Evolutionary conservation across 805 yeast species (phyloP), one percentile per base, ranked within the genome.

Genomic region (Allodekkera sacchari): DNA sequence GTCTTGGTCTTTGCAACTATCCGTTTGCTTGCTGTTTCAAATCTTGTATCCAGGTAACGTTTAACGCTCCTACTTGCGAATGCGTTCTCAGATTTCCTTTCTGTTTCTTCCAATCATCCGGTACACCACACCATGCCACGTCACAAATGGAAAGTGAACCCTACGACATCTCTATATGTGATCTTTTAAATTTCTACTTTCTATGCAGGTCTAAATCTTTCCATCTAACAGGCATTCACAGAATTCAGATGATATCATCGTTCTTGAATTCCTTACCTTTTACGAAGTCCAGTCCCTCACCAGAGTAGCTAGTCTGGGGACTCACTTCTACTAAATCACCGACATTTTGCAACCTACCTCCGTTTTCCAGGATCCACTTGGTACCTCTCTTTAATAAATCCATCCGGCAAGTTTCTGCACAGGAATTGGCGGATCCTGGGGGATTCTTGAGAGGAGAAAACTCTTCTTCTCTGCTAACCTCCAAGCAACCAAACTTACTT

Each of bases 381-480:
- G 84, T 75, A 20, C 87, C 77, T 50, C 88, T 68, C 22, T 59
- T 56, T 45, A 88, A 60, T 40, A 74, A 73, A 44, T 80, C 79
- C 4, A 48, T 54, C 38, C 78, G 70, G 42, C 95, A 83, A 2
- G 96, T 77, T 39, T 74, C 81, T 18, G 96, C 94, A 30, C 84
- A 79, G 58, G 89, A 96, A 48, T 73, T 76, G 15, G 65, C 62
- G n/a, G 94, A 69, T 14, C 87, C 94, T 10, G 80, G 74, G 2
- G 84, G 94, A 57, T 92, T 92, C 52, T 92, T 92, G 57, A 92
- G 71, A 3, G 98, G 98, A 13, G 95, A 80, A 51, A 92, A 92
- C 57, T 92, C 98, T 36, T 75, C 77, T 4, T 61, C 41, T 55
- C 99, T 74, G 23, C 73, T 81, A 15, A 92, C 98, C 61, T 92